A percentile compares a stretch with the other conserved stretches of the same genome.
Evolutionary conservation across 108 stramenopile genomes (phyloP).

Genomic region (Nitzschia sp.): DNA sequence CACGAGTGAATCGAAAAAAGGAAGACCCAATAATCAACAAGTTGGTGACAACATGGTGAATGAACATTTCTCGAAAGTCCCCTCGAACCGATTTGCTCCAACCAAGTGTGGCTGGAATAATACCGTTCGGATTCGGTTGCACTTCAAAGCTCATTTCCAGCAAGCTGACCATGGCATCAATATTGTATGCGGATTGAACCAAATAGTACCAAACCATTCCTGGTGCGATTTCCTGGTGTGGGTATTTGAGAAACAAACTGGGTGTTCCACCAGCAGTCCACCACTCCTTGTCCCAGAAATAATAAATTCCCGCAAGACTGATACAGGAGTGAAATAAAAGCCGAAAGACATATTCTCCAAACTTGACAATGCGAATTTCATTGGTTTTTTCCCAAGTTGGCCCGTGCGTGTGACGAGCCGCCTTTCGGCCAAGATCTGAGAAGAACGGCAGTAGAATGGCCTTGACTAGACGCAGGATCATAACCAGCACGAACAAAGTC

Average conservation of each 20-base stretch:
- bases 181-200: conserved; percentile 81
- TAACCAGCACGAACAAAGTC: conserved; percentile 40
- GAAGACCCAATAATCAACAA: conserved; percentile 60
- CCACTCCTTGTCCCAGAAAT: conserved; percentile 68
- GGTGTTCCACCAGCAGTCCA: conserved; percentile 61
- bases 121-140: conserved; percentile 6
- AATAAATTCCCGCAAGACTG: conserved; percentile 53
- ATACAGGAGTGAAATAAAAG: conserved; percentile 70
- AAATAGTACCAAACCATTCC: conserved; percentile 90
- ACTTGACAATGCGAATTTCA: conserved; percentile 69
- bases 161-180: conserved; percentile 76
- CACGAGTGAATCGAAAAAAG: conserved; percentile 64
- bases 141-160: conserved; percentile 63
- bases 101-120: conserved; percentile 38
- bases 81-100: conserved; percentile 77
- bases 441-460: conserved; percentile 60
- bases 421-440: conserved; percentile 49
- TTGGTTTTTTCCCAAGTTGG: conserved; percentile 57
- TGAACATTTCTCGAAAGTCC: conserved; percentile 89
- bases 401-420: conserved; percentile 68
- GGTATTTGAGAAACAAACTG: conserved; percentile 53
- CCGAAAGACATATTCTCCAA: conserved; percentile 90
- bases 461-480: conserved; percentile 58
- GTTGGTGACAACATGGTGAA: conserved; percentile 88
- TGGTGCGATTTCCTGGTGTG: conserved; percentile 67